These are phyloP conservation scores for Naganishia cerealis DNA, from an alignment of 1,284 basidiomycete species.

Conservation along the genomic window DNA sequence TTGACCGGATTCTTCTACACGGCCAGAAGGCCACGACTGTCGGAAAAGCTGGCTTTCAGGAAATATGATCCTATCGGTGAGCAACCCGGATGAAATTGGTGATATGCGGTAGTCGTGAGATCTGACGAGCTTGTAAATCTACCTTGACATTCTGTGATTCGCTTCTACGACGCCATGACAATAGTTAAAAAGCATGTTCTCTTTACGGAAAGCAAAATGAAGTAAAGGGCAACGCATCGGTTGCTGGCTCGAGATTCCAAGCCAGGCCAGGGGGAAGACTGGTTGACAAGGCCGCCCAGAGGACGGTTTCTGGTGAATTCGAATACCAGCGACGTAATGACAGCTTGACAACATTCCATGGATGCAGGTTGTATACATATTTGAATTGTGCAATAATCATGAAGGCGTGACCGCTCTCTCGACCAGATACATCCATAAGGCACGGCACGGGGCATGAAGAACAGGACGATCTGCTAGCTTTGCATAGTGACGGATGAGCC, in stretches of 20 bases:
- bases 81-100: constrained; percentile 38
- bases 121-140: not conserved
- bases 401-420: not conserved
- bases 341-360: not conserved
- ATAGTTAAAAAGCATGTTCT: constrained; percentile 70
- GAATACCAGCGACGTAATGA: not conserved
- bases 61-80: constrained; percentile 84
- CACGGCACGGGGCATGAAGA: no score
- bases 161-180: not conserved
- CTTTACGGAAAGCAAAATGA: constrained; percentile 69
- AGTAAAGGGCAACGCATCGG: constrained; percentile 41
- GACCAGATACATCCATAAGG: not conserved
- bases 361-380: constrained; percentile 23
- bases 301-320: not conserved
- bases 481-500: not conserved
- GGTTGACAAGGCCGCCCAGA: not conserved
- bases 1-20: constrained; percentile 89
- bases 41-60: constrained; percentile 72
- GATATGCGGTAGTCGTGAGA: not conserved
- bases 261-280: not conserved
- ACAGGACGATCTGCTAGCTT: no score
- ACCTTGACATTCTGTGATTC: not conserved
- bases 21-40: constrained; percentile 68
- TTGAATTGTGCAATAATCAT: not conserved
- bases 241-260: no score